Conservation (phyloP, 495 filamentous ascomycete genomes). For the Penicillium lividum region DNA sequence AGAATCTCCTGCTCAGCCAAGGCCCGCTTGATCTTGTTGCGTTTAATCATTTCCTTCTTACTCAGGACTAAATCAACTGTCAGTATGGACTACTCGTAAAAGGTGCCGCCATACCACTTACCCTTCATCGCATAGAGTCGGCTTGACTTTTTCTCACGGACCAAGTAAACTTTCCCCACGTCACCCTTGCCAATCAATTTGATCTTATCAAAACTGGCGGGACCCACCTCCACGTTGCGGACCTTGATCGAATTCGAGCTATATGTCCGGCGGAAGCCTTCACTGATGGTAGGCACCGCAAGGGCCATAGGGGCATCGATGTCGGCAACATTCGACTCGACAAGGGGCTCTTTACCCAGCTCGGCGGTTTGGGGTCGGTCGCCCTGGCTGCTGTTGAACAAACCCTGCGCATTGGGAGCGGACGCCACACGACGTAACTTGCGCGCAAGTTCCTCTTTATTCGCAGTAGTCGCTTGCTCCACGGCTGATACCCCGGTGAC, state of each 20-base stretch:
- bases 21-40: constrained; percentile 99
- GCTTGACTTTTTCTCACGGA: constrained; percentile 94
- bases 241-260: constrained; percentile 99
- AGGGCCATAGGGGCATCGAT: constrained; percentile 45
- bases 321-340: constrained; percentile 53
- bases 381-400: constrained; percentile 70
- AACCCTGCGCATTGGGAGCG: constrained; percentile 92
- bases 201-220: constrained; percentile 97
- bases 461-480: constrained; percentile 74
- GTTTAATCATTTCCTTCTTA: constrained; percentile 99
- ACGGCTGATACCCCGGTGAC: constrained; percentile 69
- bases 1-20: constrained; percentile 97
- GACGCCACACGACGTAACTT: constrained; percentile 93
- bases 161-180: constrained; percentile 97
- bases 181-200: constrained; percentile 98
- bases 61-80: constrained; percentile 69
- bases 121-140: constrained; percentile 99
- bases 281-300: constrained; percentile 40
- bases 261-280: constrained; percentile 87
- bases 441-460: constrained; percentile 89
- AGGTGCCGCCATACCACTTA: constrained; percentile 37
- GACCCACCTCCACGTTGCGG: constrained; percentile 92
- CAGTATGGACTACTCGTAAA: constrained; percentile 1
- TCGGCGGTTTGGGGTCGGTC: constrained; percentile 77
- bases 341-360: constrained; percentile 73